These are phyloP conservation scores for Stellera chamaejasme DNA, from an alignment of 345 rosid species.

Conservation along the genomic window DNA sequence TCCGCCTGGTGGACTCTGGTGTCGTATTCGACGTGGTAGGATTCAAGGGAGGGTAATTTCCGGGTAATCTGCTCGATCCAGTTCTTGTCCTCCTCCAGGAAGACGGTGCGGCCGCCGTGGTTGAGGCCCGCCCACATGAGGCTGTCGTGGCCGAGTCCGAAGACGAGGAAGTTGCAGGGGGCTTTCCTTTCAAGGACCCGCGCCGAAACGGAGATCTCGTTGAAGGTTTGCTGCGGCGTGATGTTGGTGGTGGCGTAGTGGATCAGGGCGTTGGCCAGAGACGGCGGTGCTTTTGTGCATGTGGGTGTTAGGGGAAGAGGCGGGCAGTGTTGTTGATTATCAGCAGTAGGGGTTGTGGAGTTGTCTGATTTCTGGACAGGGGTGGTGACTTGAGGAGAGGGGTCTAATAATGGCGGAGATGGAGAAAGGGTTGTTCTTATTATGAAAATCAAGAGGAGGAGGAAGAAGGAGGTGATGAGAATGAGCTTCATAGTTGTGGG, in stretches of 20 bases:
- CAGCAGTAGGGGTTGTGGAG: no score
- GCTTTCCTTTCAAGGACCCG: constrained; percentile 53
- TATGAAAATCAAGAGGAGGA: constrained; percentile 34
- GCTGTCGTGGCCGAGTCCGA: constrained; percentile 87
- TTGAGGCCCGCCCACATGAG: constrained; percentile 87
- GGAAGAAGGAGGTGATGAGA: constrained; percentile 27
- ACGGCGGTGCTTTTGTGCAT: constrained; percentile 57
- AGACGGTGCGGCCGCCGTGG: constrained; percentile 75
- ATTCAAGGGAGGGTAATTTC: constrained; percentile 45
- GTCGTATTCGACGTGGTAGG: constrained; percentile 67
- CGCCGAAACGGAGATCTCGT: constrained; percentile 66
- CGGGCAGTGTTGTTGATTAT: no score
- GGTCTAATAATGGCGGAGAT: constrained; percentile 11
- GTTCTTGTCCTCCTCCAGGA: constrained; percentile 71
- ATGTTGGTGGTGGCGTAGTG: constrained; percentile 69
- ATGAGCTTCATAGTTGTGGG: constrained; percentile 30
- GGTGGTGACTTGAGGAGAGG: no score
- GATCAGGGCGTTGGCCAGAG: constrained; percentile 56
- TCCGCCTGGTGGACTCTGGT: constrained; percentile 58
- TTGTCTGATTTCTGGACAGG: no score
- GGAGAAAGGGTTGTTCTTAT: constrained; percentile 35
- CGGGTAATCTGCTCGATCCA: constrained; percentile 59
- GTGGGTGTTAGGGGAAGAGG: constrained; percentile 1
- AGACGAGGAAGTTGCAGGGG: constrained; percentile 82
- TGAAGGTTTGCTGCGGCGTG: constrained; percentile 84